Percentiles rank a stretch among this genome's conserved stretches.
Conservation (phyloP, 495 filamentous ascomycete genomes). For the Penicillium verhagenii region DNA sequence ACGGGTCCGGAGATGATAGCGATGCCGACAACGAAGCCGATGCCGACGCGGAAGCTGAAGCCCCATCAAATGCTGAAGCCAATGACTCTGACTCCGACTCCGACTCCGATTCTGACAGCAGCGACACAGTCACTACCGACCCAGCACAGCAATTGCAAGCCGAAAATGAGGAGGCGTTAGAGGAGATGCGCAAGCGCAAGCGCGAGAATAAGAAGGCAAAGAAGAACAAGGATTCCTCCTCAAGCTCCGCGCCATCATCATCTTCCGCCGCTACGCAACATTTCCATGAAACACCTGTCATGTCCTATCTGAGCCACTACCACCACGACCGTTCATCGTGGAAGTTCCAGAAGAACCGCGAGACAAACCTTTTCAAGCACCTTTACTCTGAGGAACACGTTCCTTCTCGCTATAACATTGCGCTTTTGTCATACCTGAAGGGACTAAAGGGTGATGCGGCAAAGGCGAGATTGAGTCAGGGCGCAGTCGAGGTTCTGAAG, state of each 20-base stretch:
- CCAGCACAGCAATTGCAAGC: constrained; percentile 10
- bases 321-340: constrained; percentile 62
- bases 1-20: constrained; percentile 39
- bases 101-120: constrained; percentile 16
- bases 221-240: constrained; percentile 13
- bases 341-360: constrained; percentile 94
- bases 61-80: neutral
- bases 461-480: constrained; percentile 57
- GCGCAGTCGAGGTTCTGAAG: constrained; percentile 55
- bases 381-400: constrained; percentile 66
- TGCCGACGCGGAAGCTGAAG: constrained; percentile 21
- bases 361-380: constrained; percentile 79
- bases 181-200: constrained; percentile 31
- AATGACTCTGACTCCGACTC: constrained; percentile 2
- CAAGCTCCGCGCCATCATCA: neutral
- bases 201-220: constrained; percentile 39
- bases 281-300: constrained; percentile 55
- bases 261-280: constrained; percentile 12
- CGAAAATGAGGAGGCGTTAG: constrained; percentile 16
- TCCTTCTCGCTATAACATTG: constrained; percentile 60
- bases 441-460: constrained; percentile 67
- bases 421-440: constrained; percentile 67
- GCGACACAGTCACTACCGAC: constrained; percentile 15
- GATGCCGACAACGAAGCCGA: constrained; percentile 12
- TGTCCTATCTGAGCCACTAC: constrained; percentile 72